These are phyloP conservation scores for Cyberlindnera suaveolens DNA, from an alignment of 805 yeast genomes.

Conservation along the genomic window DNA sequence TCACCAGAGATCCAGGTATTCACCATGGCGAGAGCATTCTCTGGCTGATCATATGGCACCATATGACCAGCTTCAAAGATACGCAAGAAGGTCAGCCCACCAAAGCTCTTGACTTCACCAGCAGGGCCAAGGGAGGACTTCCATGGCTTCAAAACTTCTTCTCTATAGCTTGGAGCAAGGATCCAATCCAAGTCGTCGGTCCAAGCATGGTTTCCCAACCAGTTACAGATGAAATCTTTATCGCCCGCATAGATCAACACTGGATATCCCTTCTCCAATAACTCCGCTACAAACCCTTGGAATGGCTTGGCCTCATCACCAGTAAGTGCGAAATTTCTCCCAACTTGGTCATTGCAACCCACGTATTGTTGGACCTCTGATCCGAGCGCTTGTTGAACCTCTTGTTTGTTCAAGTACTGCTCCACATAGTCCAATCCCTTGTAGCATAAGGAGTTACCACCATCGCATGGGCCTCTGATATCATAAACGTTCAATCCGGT, in stretches of 20 bases:
- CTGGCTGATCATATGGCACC: conserved; percentile 89
- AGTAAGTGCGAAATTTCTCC: conserved; percentile 59
- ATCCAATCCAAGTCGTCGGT: conserved; percentile 63
- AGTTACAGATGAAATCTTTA: conserved; percentile 87
- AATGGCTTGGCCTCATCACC: conserved; percentile 88
- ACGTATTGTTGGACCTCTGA: conserved; percentile 71
- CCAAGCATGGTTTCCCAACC: conserved; percentile 90
- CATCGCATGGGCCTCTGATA: conserved; percentile 73
- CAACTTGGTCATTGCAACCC: conserved; percentile 65
- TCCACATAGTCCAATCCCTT: conserved; percentile 64
- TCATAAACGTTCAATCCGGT: conserved; percentile 89
- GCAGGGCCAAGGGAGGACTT: conserved; percentile 33
- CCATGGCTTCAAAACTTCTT: conserved; percentile 38
- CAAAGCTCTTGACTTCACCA: conserved; percentile 73
- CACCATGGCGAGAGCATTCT: conserved; percentile 59
- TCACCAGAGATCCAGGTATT: conserved; percentile 67
- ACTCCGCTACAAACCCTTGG: conserved; percentile 64
- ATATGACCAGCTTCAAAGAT: conserved; percentile 83
- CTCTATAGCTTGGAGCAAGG: conserved; percentile 41
- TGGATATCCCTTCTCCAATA: conserved; percentile 66
- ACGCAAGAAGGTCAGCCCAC: conserved; percentile 69
- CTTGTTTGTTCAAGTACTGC: conserved; percentile 62
- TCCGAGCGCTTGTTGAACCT: conserved; percentile 73
- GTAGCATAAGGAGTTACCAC: conserved; percentile 66
- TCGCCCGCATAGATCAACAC: conserved; percentile 92